These are phyloP conservation scores for Psidium friedrichsthalianum DNA, from an alignment of 345 rosid genomes.

Conservation along the genomic window DNA sequence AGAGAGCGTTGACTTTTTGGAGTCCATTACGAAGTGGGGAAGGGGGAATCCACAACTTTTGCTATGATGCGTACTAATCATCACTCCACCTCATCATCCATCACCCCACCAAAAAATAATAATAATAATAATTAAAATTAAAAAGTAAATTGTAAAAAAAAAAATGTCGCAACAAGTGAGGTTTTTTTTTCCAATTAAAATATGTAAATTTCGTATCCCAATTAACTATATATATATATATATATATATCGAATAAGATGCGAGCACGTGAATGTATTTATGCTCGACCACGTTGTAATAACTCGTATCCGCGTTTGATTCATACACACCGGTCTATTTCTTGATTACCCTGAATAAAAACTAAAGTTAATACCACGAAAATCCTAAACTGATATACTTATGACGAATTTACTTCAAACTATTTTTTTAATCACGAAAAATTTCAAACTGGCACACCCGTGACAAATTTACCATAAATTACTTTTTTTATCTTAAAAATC, in stretches of 20 bases:
- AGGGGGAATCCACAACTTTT: not conserved
- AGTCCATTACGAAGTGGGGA: not conserved
- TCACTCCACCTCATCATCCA: not conserved
- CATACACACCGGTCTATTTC: not conserved
- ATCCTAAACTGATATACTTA: too few relatives aligned
- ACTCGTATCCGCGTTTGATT: fast-evolving
- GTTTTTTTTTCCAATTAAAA: too few relatives aligned
- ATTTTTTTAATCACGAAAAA: too few relatives aligned
- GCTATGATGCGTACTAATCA: not conserved
- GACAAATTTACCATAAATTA: too few relatives aligned
- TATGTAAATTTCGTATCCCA: not conserved
- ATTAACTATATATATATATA: too few relatives aligned
- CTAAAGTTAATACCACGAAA: too few relatives aligned
- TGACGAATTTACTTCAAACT: too few relatives aligned
- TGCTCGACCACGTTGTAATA: not conserved
- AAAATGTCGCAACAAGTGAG: too few relatives aligned
- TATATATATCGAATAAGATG: not conserved
- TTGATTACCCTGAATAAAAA: not conserved
- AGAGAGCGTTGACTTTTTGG: not conserved
- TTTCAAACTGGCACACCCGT: too few relatives aligned
- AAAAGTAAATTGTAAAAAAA: too few relatives aligned
- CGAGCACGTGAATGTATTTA: not conserved
- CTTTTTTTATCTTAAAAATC: too few relatives aligned
- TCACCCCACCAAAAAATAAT: not conserved
- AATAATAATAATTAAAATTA: not conserved